Evolutionary conservation across 169 alveolate genomes (phyloP), one percentile per base, ranked within the genome.

Genomic region (Plasmodium gallinaceum): DNA sequence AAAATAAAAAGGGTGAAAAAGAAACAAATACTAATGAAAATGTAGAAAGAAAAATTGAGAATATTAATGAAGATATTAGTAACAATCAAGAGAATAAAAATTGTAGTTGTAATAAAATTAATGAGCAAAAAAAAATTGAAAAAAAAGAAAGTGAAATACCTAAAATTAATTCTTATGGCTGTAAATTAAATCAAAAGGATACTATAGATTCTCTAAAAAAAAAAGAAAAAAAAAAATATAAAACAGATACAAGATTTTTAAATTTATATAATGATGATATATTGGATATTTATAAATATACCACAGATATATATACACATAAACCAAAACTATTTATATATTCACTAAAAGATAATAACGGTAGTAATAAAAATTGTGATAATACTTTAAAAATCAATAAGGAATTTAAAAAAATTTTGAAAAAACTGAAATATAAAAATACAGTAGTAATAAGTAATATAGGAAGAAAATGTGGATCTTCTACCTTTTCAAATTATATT

Each of bases 381-480:
- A n/a, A 42, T 9, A 51, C 5, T 51, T 69, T 76, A 52, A 66
- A 76, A 64, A 76, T 76, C 20, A 76, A 76, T 48, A 76, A 76
- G 37, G 88, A 65, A 61, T 24, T 76, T 52, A 76, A 76, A 57
- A 76, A 61, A 32, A 76, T 62, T 0, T 76, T 76, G 18, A 76
- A 64, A 48, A 64, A 57, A 43, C 26, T 76, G 69, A 64, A 76
- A 42, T 54, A 64, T 39, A 57, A 76, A 22, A 61, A 57, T 22
- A 76, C 88, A 26, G 88, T 76, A 4, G 88, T 76, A 26, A 76
- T 76, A 18, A 76, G 88, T 42, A 76, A 76, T 57, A 57, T 76
- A 20, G 88, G 88, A 5, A 51, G 60, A 42, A 76, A 76, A 51
- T 39, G 64, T 5, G 88, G 88, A 5, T 62, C 88, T 0, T 45